A percentile compares a stretch with the other conserved stretches of the same genome.
Conservation (phyloP, 768 basidiomycete species). For the Rhizopogon roseolus region DNA sequence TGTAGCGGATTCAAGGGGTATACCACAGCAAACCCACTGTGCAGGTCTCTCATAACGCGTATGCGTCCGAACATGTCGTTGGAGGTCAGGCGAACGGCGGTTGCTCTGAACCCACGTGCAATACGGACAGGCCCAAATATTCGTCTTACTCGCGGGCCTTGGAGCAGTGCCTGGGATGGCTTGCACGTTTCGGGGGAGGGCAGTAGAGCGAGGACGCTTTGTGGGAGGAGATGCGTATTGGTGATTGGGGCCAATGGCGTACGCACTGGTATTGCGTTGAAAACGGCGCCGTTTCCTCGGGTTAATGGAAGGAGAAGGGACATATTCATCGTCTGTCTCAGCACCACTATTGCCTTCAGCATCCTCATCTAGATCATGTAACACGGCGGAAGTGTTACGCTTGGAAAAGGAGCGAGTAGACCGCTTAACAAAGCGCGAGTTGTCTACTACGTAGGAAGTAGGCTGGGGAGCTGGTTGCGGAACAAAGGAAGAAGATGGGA, state of each 20-base stretch:
- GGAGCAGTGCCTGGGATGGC: conserved; percentile 18
- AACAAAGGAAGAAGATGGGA: not conserved
- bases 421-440: conserved; percentile 10
- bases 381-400: not conserved
- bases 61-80: conserved; percentile 55
- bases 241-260: not conserved
- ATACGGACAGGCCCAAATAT: conserved; percentile 39
- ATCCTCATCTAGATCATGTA: conserved; percentile 21
- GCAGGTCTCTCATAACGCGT: conserved; percentile 30
- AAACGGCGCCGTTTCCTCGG: conserved; percentile 30
- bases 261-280: not conserved
- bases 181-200: conserved; percentile 44
- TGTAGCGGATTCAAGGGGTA: conserved; percentile 21
- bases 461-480: not conserved
- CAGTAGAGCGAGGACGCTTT: conserved; percentile 28
- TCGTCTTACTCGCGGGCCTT: conserved; percentile 21
- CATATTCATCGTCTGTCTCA: conserved; percentile 40
- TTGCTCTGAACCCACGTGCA: conserved; percentile 46
- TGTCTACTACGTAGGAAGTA: not conserved
- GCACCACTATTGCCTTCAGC: conserved; percentile 33
- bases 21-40: conserved; percentile 35
- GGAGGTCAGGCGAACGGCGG: conserved; percentile 52
- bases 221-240: not conserved
- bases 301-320: conserved; percentile 31
- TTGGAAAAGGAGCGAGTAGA: conserved; percentile 6